Conservation (phyloP, 805 yeast genomes). For the Ogataea dorogensis region DNA sequence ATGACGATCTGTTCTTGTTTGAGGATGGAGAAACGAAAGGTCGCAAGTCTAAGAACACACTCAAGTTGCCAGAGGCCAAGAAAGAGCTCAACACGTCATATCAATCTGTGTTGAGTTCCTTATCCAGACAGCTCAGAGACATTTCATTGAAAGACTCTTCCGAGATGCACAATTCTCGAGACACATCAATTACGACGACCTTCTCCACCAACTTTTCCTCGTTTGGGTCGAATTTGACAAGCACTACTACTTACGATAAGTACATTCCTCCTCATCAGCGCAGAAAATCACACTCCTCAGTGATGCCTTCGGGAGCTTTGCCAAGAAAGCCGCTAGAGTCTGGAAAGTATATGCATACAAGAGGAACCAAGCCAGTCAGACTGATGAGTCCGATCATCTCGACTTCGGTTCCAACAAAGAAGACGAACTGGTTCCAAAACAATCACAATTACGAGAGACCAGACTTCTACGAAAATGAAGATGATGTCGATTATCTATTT, state of each 20-base stretch:
- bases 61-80: slow-evolving; percentile 11
- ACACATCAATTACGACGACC: slow-evolving; percentile 28
- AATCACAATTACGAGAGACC: slow-evolving; percentile 9
- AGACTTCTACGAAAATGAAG: slow-evolving; percentile 13
- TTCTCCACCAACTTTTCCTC: slow-evolving; percentile 27
- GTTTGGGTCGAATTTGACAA: slow-evolving; percentile 25
- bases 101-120: slow-evolving; percentile 23
- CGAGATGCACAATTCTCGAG: slow-evolving; percentile 22
- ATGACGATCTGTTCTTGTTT: slow-evolving; percentile 37
- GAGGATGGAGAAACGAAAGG: slow-evolving; percentile 29
- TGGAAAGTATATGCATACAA: slow-evolving; percentile 9
- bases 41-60: slow-evolving; percentile 1
- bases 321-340: slow-evolving; percentile 16
- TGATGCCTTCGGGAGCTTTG: slow-evolving; percentile 17
- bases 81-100: slow-evolving; percentile 22
- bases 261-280: slow-evolving; percentile 59
- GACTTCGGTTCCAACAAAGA: slow-evolving; percentile 37
- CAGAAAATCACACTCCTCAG: slow-evolving; percentile 35
- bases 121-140: slow-evolving; percentile 21
- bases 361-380: slow-evolving; percentile 21
- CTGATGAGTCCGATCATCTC: slow-evolving; percentile 29
- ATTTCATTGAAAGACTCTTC: slow-evolving; percentile 10
- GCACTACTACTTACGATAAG: slow-evolving; percentile 23
- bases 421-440: slow-evolving; percentile 33
- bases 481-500: slow-evolving; percentile 20